Percentiles rank a stretch among this genome's conserved stretches.
Evolutionary conservation across 1,284 basidiomycete species (phyloP).

Genomic region (Leccinum griseonigrum): DNA sequence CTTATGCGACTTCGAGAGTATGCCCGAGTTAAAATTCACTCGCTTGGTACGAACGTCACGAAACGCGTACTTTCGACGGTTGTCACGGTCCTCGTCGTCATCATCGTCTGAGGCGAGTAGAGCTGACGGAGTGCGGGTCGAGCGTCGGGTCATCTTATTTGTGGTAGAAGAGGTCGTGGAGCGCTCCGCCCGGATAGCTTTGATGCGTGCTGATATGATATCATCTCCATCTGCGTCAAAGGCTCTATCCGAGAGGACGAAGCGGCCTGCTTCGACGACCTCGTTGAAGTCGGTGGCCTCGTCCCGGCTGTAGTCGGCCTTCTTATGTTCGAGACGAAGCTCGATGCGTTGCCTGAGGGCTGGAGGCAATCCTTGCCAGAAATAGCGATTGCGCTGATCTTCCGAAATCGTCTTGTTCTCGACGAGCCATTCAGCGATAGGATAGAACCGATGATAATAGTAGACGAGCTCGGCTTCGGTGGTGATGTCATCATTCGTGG

Average conservation of each 20-base stretch:
- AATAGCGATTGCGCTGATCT: not conserved
- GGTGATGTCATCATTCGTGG: slow-evolving; percentile 1
- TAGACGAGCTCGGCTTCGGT: slow-evolving; percentile 8
- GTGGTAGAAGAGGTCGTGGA: not conserved
- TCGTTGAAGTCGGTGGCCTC: not conserved
- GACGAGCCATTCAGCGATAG: slow-evolving; percentile 11
- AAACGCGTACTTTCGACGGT: not conserved
- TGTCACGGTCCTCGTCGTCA: not conserved
- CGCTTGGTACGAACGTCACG: not conserved
- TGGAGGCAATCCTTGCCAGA: not conserved
- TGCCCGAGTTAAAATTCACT: not conserved
- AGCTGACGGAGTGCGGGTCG: not conserved
- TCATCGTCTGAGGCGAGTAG: not conserved
- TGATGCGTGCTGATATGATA: not conserved
- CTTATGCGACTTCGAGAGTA: too few species aligned
- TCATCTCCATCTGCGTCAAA: not conserved
- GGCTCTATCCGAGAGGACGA: not conserved
- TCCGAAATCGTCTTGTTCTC: slow-evolving; percentile 7
- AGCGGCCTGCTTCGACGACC: not conserved
- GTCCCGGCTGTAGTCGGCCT: not conserved
- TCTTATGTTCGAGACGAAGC: not conserved
- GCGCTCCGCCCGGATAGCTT: not conserved
- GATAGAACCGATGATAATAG: slow-evolving; percentile 3
- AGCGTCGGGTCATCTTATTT: not conserved
- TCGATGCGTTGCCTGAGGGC: not conserved